Conservation (phyloP, 805 yeast genomes). For the Lachancea meyersii region DNA sequence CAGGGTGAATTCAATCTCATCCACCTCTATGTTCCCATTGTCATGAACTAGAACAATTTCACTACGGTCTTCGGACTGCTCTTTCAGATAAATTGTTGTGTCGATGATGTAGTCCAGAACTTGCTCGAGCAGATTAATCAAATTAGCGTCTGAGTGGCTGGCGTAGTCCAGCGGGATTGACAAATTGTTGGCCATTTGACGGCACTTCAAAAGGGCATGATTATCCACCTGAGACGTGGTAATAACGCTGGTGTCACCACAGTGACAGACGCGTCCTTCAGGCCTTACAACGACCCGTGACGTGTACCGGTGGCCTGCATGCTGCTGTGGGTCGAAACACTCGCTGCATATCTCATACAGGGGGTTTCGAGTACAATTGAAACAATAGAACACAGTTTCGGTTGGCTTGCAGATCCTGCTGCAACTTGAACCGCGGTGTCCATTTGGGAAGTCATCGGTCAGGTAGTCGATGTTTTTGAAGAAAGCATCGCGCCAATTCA, state of each 20-base stretch:
- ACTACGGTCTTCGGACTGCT: slow-evolving; percentile 7
- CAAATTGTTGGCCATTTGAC: slow-evolving; percentile 2
- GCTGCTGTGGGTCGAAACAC: slow-evolving; percentile 67
- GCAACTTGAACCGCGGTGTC: slow-evolving; percentile 26
- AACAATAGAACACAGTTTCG: slow-evolving; percentile 30
- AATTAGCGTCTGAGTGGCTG: slow-evolving; percentile 8
- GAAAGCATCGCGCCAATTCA: slow-evolving; percentile 11
- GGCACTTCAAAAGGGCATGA: not conserved
- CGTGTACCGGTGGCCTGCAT: slow-evolving; percentile 50
- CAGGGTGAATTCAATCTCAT: slow-evolving; percentile 18
- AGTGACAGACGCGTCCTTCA: slow-evolving; percentile 31
- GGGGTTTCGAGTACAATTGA: slow-evolving; percentile 30
- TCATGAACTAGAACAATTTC: slow-evolving; percentile 5
- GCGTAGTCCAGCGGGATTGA: not conserved
- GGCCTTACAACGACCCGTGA: slow-evolving; percentile 25
- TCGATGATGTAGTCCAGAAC: slow-evolving; percentile 27
- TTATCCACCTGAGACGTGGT: slow-evolving; percentile 7
- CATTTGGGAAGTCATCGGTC: not conserved
- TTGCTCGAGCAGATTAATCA: slow-evolving; percentile 14
- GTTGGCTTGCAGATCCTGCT: slow-evolving; percentile 23
- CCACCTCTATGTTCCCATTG: slow-evolving; percentile 2
- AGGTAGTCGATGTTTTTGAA: not conserved
- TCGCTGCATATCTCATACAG: slow-evolving; percentile 50
- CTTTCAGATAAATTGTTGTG: slow-evolving; percentile 12
- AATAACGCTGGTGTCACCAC: slow-evolving; percentile 28